Percentiles rank a stretch among this genome's conserved stretches.
These are phyloP conservation scores for Claviceps africana DNA, from an alignment of 2,329 filamentous ascomycete genomes.

Conservation along the genomic window DNA sequence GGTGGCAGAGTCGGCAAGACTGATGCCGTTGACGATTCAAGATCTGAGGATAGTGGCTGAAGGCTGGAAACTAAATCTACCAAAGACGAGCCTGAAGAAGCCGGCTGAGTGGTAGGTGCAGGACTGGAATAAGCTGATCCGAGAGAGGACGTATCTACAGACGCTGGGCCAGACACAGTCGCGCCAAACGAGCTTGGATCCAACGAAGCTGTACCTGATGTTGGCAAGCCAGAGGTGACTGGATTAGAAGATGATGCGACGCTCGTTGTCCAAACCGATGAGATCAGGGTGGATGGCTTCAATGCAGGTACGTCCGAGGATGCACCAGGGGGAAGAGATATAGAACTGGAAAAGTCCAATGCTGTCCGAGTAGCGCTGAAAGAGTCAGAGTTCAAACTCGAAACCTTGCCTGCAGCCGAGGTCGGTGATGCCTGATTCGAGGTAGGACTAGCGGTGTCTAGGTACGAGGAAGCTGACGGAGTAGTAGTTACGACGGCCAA, in stretches of 20 bases:
- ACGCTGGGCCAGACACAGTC: neutral
- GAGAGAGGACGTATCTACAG: neutral
- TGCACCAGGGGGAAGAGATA: too few species aligned
- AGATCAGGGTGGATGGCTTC: too few species aligned
- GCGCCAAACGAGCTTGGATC: neutral
- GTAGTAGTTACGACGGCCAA: neutral
- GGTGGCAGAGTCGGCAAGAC: neutral
- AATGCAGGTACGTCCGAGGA: too few species aligned
- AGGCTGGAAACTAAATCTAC: too few species aligned
- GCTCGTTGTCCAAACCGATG: neutral
- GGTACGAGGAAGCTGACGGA: neutral
- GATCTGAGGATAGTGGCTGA: neutral
- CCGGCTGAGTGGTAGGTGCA: too few species aligned
- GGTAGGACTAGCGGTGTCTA: neutral
- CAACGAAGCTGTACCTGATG: neutral
- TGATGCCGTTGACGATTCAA: neutral
- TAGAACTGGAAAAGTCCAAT: too few species aligned
- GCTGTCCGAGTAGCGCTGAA: too few species aligned
- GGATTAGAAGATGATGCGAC: neutral
- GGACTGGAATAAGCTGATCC: too few species aligned
- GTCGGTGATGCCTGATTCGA: neutral
- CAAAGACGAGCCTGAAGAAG: too few species aligned
- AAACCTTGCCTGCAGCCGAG: neutral
- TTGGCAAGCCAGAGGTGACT: neutral
- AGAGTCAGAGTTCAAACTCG: neutral